Percentiles rank a stretch among this genome's conserved stretches.
These are phyloP conservation scores for Irineochytrium annulatum DNA, from an alignment of 192 early-diverging fungal species.

Conservation along the genomic window DNA sequence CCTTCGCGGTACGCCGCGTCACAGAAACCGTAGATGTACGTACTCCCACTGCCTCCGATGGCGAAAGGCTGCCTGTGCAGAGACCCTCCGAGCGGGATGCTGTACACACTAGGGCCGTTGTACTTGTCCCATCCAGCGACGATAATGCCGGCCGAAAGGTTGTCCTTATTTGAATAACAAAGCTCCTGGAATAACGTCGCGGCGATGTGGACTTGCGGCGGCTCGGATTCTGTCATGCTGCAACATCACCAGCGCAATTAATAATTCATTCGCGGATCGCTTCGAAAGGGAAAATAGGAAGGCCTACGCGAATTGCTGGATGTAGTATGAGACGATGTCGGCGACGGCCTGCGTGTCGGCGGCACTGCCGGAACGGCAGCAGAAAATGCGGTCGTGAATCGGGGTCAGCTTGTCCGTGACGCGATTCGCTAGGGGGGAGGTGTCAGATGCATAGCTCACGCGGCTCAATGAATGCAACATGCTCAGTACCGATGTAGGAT, in stretches of 20 bases:
- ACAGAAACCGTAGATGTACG: slow-evolving; percentile 98
- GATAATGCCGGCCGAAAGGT: slow-evolving; percentile 88
- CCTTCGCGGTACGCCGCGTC: slow-evolving; percentile 75
- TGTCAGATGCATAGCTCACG: not conserved
- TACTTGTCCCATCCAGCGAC: slow-evolving; percentile 95
- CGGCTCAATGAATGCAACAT: too few relatives aligned
- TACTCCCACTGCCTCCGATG: slow-evolving; percentile 91
- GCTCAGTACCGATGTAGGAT: slow-evolving; percentile 72
- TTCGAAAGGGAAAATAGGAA: slow-evolving; percentile 4
- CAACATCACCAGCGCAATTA: slow-evolving; percentile 5
- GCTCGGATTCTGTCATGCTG: slow-evolving; percentile 78
- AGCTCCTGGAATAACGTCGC: slow-evolving; percentile 91
- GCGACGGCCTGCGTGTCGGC: slow-evolving; percentile 99
- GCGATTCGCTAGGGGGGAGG: slow-evolving; percentile 62
- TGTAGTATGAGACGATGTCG: slow-evolving; percentile 95
- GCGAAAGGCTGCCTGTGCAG: slow-evolving; percentile 89
- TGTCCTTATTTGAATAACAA: slow-evolving; percentile 90
- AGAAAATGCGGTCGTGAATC: slow-evolving; percentile 93
- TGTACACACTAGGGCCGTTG: slow-evolving; percentile 83
- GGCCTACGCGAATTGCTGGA: slow-evolving; percentile 83
- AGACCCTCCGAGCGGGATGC: slow-evolving; percentile 88
- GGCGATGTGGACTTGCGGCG: slow-evolving; percentile 81
- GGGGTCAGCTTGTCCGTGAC: slow-evolving; percentile 97
- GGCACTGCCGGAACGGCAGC: slow-evolving; percentile 95
- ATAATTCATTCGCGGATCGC: not conserved